Evolutionary conservation across 768 basidiomycete species (phyloP).

Genomic region (Piloderma croceum): DNA sequence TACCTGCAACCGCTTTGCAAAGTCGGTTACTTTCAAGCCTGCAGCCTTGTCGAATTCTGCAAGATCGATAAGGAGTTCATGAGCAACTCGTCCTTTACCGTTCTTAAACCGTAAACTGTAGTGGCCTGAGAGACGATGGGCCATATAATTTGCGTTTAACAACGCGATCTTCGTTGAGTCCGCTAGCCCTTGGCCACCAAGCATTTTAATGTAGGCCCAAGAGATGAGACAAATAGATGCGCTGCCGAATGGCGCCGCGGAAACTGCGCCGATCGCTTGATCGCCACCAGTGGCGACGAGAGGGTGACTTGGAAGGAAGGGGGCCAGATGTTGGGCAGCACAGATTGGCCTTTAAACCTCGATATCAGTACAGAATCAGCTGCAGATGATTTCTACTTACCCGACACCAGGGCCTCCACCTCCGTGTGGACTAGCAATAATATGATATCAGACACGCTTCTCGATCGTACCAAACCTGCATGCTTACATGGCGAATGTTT

Average conservation of each 20-base stretch:
- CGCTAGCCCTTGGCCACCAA: conserved; percentile 87
- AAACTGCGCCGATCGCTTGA: conserved; percentile 80
- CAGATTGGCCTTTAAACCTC: conserved; percentile 69
- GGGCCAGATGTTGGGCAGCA: conserved; percentile 86
- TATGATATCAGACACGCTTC: no score
- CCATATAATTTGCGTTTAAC: conserved; percentile 97
- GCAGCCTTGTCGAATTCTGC: conserved; percentile 90
- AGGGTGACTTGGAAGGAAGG: conserved; percentile 91
- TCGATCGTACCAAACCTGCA: neutral
- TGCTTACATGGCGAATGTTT: conserved; percentile 89
- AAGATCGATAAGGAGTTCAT: conserved; percentile 92
- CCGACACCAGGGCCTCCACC: conserved; percentile 97
- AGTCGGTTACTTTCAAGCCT: conserved; percentile 90
- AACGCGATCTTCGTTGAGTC: conserved; percentile 84
- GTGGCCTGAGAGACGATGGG: conserved; percentile 73
- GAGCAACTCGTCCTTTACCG: conserved; percentile 85
- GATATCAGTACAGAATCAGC: conserved; percentile 5
- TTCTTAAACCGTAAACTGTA: conserved; percentile 91
- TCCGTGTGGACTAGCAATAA: conserved; percentile 72
- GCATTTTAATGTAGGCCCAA: conserved; percentile 99
- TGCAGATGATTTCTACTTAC: conserved; percentile 33
- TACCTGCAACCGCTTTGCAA: conserved; percentile 92
- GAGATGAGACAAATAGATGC: conserved; percentile 94
- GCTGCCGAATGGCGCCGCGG: conserved; percentile 90
- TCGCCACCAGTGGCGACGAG: conserved; percentile 57